phyloP scores from a whole-genome alignment of 192 early-diverging fungal genomes.

The Backusella psychrophila region DNA sequence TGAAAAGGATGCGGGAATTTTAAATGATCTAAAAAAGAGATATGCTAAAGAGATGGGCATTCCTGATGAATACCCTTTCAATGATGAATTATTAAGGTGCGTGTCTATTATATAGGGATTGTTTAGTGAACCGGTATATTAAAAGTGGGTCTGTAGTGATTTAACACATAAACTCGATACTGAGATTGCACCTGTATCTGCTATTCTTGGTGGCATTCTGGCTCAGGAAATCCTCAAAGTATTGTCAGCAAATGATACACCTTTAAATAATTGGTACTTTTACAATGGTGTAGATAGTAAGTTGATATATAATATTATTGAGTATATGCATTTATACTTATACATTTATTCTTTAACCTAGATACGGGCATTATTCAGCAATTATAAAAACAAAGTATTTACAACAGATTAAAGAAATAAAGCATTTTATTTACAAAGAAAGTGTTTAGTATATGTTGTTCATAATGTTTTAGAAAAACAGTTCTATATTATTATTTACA shows the following conservation, averaged over 20 bases:
- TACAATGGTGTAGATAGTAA: slow-evolving; percentile 64
- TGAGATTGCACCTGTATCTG: slow-evolving; percentile 78
- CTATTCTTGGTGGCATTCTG: slow-evolving; percentile 86
- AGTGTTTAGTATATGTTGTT: background rate
- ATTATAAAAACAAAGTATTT: background rate
- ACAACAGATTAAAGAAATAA: background rate
- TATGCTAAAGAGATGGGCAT: slow-evolving; percentile 11
- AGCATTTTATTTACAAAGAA: background rate
- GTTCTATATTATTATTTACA: background rate
- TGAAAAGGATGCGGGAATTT: slow-evolving; percentile 36
- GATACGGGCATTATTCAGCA: background rate
- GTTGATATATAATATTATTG: background rate
- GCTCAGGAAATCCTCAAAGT: slow-evolving; percentile 91
- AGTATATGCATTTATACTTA: background rate
- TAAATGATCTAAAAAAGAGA: slow-evolving; percentile 35
- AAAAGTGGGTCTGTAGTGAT: background rate
- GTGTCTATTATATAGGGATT: background rate
- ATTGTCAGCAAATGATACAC: slow-evolving; percentile 76
- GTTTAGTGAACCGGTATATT: background rate
- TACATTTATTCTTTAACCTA: background rate
- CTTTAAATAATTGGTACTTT: slow-evolving; percentile 80
- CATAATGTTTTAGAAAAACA: background rate
- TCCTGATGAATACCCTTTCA: background rate
- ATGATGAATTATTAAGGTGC: slow-evolving; percentile 7
- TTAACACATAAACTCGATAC: slow-evolving; percentile 23